Evolutionary conservation across 2,329 filamentous ascomycete species (phyloP).

Genomic region (Pestalotiopsis sp.): DNA sequence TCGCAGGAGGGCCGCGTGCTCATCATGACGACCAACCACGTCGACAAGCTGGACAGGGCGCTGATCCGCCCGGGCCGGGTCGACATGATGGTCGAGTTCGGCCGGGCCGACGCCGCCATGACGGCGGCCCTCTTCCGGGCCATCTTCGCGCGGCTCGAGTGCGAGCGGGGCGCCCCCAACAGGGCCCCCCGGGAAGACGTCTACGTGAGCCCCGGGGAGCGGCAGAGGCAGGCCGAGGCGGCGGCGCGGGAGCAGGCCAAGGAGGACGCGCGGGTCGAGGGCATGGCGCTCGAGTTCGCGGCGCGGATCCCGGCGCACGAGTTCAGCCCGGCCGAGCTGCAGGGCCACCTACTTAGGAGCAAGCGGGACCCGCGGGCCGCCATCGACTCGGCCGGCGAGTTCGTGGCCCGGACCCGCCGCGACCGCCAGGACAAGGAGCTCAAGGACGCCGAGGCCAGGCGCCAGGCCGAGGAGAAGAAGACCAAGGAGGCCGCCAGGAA

Average conservation of each 20-base stretch:
- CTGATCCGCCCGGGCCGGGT: conserved; percentile 63
- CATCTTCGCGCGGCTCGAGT: conserved; percentile 54
- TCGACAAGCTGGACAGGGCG: conserved; percentile 61
- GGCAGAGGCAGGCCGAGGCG: conserved; percentile 24
- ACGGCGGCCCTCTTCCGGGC: conserved; percentile 55
- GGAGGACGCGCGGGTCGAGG: conserved; percentile 40
- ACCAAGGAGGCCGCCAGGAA: conserved; percentile 35
- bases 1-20: conserved; percentile 64
- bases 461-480: conserved; percentile 26
- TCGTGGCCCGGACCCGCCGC: conserved; percentile 49
- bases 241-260: conserved; percentile 33
- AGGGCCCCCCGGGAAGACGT: conserved; percentile 11
- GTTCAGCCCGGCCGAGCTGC: conserved; percentile 62
- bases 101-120: conserved; percentile 53
- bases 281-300: conserved; percentile 49
- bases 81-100: conserved; percentile 60
- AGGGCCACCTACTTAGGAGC: conserved; percentile 57
- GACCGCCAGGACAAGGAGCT: conserved; percentile 35
- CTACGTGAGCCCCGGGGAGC: conserved; percentile 30
- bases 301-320: conserved; percentile 51
- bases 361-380: conserved; percentile 53
- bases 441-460: conserved; percentile 31
- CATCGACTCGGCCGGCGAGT: conserved; percentile 45
- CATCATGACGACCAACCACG: conserved; percentile 66
- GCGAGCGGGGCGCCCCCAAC: conserved; percentile 37